Evolutionary conservation across 2,329 filamentous ascomycete species (phyloP), one percentile per base, ranked within the genome.

Genomic region (Epichloe sylvatica): DNA sequence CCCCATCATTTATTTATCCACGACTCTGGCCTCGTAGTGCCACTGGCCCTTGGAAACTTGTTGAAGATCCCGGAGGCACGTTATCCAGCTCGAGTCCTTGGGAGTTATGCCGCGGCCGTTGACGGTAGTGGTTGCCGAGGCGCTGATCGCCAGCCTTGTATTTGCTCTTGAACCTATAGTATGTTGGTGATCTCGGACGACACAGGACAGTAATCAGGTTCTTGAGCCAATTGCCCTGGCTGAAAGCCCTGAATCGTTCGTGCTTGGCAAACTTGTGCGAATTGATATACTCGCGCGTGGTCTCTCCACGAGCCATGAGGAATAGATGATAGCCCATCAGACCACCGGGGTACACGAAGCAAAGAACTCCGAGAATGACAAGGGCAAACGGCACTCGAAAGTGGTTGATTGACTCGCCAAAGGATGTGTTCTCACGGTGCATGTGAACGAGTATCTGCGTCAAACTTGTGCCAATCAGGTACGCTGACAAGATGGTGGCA

Each of bases 261-360:
- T 84, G 84, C 69, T 92, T 94, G 54, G 84, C 72, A 64, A 98
- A 97, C 66, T 97, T 97, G 67, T 95, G 88, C 4, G 86, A 90
- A 67, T 94, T 95, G 55, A 98, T 80, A 64, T 95, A 96, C 67
- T 98, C 92, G 57, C 92, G 77, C 1, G 92, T 98, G 0, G 91
- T 98, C 71, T 98, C 91, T 45, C 91, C 92, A 34, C 91, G 77
- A 6, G 81, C 84, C 70, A 94, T 88, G 41, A 98, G 75, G 69
- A 94, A 96, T 44, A 97, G 63, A 67, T 98, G 92, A 64, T 98
- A 98, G 21, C 78, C 77, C 72, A 82, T 86, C 5, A 98, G 71
- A 41, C 88, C 86, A 39, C 83, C 78, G 0, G 91, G 91, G 64
- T 98, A 98, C 5, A 83, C 74, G 39, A 84, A 77, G 1, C 76